Evolutionary conservation across 2,329 filamentous ascomycete species (phyloP), one percentile per base, ranked within the genome.

Genomic region (Neopestalotiopsis clavispora): DNA sequence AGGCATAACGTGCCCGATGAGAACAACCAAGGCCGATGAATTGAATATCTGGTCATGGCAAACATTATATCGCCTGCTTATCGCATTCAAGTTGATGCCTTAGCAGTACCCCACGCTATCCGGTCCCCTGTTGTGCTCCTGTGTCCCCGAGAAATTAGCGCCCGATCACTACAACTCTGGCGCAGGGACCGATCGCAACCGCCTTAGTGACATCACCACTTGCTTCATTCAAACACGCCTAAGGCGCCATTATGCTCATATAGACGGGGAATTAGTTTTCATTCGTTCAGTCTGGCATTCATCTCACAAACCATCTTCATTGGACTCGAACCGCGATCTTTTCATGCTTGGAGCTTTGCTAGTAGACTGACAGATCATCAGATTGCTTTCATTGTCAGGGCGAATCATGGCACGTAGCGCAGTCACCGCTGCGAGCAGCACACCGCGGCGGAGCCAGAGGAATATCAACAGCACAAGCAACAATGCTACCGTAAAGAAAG

Each of bases 401-500:
- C 34, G 56, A 38, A 59, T 32, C 34, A 69, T 69, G 68, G 68
- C 68, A 4, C 66, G 65, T 23, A 61, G 34, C 61, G 45, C 68
- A n/a, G 60, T 56, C n/a, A 67, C 32, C 45, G 30, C 68, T 10
- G 32, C 34, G 10, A 20, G 57, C n/a, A 38, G 9, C 14, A 38
- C 68, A 23, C 52, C 66, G n/a, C 68, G 68, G 40, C 68, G 68
- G 6, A 69, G 68, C 57, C 57, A 34, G 68, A 66, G 68, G n/a
- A 42, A 65, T 45, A 13, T 58, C 20, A 70, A 70, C 23, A 61
- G 17, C 28, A 20, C 59, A 34, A 12, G 12, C 9, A 64, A 49
- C 28, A 56, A 63, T 17, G 45, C 34, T n/a, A 12, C 64, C 38
- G 42, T 71, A 45, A 74, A 73, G 34, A 58, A 70, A 40, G 71